Evolutionary conservation across 345 rosid genomes (phyloP), one percentile per base, ranked within the genome.

Genomic region (Gossypium longicalyx): DNA sequence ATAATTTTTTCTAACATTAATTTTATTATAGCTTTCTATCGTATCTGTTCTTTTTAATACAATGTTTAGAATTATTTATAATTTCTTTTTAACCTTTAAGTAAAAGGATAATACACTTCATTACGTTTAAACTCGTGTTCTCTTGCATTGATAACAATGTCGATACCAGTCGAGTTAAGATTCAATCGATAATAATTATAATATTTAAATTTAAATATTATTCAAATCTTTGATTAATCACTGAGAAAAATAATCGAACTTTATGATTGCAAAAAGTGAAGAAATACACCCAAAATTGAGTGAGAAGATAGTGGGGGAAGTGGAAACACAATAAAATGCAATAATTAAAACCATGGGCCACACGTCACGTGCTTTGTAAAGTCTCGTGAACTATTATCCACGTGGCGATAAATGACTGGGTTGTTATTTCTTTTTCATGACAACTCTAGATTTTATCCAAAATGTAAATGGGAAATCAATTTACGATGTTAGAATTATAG

Each of bases 101-200:
- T 34, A 0, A 1, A 34, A 34, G 38, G 1, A 1, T 34, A 34
- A 34, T 34, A 0, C 0, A 5, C 0, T 34, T 5, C 7, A 0
- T 0, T 1, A 34, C 1, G 41, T 0, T 0, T 1, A 34, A 34
- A 1, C 0, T 34, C 0, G 5, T 0, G 7, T 5, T 34, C 1
- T 34, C 2, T 34, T 34, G 0, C 0, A 34, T 34, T 34, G 0
- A 34, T 34, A 34, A 4, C 0, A 34, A 34, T 34, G 1, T 34
- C 0, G 0, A 5, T 5, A 0, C 0, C 0, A 1, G 6, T 5
- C 7, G 0, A 34, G 0, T 1, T 34, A 34, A 34, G 0, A 34
- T 34, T 34, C 0, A 4, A 34, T 34, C 0, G 1, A 34, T 0
- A 4, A 3, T 29, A 29, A 29, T 29, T 29, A 29, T 29, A 29